A percentile compares a stretch with the other conserved stretches of the same genome.
phyloP scores from a whole-genome alignment of 169 alveolate species.

The Pseudocohnilembus persalinus region DNA sequence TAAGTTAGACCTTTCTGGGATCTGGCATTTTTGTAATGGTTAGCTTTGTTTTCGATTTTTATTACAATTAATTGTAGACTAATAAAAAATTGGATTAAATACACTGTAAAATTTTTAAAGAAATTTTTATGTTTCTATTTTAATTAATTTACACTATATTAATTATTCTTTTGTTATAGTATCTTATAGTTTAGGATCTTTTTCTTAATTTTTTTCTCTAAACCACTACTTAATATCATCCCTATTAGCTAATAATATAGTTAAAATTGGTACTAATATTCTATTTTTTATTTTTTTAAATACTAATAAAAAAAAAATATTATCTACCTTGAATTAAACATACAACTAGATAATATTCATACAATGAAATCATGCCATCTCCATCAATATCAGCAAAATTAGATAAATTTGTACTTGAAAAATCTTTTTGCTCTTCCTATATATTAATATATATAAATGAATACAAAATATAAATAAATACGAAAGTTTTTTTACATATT shows the following conservation, averaged over 20 bases:
- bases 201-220: not conserved
- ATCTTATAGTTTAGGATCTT: too few relatives aligned
- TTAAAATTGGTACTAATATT: too few relatives aligned
- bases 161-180: not conserved
- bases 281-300: too few relatives aligned
- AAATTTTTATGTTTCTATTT: too few relatives aligned
- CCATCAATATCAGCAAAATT: conserved; percentile 22
- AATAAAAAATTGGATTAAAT: too few relatives aligned
- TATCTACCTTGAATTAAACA: conserved; percentile 3
- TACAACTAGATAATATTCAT: conserved; percentile 10
- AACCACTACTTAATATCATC: not conserved
- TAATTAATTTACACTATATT: not conserved
- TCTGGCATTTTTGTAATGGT: conserved; percentile 1
- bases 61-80: not conserved
- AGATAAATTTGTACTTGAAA: not conserved
- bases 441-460: too few relatives aligned
- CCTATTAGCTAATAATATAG: not conserved
- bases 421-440: not conserved
- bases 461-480: too few relatives aligned
- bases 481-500: too few relatives aligned
- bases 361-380: conserved; percentile 14
- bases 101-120: too few relatives aligned
- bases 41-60: not conserved
- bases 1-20: not conserved
- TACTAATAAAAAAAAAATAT: not conserved